A percentile compares a stretch with the other conserved stretches of the same genome.
Conservation (phyloP, 192 early-diverging fungal species). For the Backusella tuberculispora region DNA sequence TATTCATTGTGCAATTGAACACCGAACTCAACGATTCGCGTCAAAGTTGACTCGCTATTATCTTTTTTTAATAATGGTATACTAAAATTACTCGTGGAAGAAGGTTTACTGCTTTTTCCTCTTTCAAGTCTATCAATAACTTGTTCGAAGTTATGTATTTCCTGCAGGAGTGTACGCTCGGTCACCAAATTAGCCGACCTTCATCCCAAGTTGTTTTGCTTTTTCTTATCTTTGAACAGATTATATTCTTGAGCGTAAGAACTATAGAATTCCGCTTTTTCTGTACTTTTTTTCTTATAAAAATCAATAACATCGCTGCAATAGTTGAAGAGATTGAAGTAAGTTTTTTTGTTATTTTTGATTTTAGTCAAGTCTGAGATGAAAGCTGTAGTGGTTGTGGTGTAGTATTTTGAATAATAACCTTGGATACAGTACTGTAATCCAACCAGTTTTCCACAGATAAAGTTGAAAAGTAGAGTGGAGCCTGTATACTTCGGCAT, state of each 20-base stretch:
- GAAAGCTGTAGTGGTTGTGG: neutral
- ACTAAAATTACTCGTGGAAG: neutral
- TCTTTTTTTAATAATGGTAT: too few species aligned
- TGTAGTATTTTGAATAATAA: neutral
- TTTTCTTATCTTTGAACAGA: neutral
- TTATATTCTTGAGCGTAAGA: neutral
- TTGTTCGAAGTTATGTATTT: neutral
- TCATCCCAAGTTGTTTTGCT: neutral
- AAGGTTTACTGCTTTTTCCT: neutral
- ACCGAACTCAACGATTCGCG: neutral
- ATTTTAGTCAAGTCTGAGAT: neutral
- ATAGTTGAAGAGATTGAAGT: neutral
- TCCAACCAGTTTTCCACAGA: neutral
- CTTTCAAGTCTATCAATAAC: neutral
- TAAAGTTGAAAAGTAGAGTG: neutral
- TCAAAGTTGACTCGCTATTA: neutral
- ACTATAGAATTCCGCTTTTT: neutral
- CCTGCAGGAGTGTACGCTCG: neutral
- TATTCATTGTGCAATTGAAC: neutral
- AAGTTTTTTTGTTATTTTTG: neutral
- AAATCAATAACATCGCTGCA: neutral
- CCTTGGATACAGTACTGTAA: neutral
- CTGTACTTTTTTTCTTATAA: neutral
- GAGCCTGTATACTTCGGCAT: neutral
- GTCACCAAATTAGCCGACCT: neutral